Conservation (phyloP, 2,329 filamentous ascomycete genomes). For the Beauveria sp. region DNA sequence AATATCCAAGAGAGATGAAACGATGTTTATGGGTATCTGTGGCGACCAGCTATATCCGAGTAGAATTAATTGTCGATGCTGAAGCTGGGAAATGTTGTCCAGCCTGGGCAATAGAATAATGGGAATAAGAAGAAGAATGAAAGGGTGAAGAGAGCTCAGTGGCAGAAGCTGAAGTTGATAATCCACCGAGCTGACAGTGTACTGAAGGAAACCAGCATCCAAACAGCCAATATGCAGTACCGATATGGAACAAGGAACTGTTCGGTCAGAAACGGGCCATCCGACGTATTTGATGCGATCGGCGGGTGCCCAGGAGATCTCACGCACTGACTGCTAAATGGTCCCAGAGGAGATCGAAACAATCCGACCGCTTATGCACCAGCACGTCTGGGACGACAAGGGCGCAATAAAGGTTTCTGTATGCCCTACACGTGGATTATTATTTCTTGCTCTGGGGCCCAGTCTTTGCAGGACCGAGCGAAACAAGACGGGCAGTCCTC, state of each 20-base stretch:
- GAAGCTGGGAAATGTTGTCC: not conserved
- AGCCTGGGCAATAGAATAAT: not conserved
- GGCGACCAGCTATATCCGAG: not conserved
- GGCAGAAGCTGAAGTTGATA: conserved; percentile 2
- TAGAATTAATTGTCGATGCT: not conserved
- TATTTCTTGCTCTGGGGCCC: conserved; percentile 3
- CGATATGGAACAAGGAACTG: conserved; percentile 3
- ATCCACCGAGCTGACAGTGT: not conserved
- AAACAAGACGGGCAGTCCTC: conserved; percentile 7
- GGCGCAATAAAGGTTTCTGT: conserved; percentile 6
- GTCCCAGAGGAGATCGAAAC: conserved; percentile 12
- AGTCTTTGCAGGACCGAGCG: conserved; percentile 13
- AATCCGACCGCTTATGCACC: conserved; percentile 11
- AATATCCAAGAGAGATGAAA: not conserved
- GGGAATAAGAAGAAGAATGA: not conserved
- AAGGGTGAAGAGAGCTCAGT: not conserved
- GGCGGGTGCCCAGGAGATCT: conserved; percentile 11
- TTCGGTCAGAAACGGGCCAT: conserved; percentile 7
- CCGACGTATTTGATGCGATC: conserved; percentile 12
- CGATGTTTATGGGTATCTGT: not conserved
- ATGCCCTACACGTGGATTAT: conserved; percentile 7
- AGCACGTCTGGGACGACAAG: conserved; percentile 3
- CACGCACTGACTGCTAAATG: conserved; percentile 10
- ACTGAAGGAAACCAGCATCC: not conserved
- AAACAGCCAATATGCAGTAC: not conserved